Base-by-base conservation (phyloP, 73 alveolate species). In the Paramecium sexaurelia region DNA sequence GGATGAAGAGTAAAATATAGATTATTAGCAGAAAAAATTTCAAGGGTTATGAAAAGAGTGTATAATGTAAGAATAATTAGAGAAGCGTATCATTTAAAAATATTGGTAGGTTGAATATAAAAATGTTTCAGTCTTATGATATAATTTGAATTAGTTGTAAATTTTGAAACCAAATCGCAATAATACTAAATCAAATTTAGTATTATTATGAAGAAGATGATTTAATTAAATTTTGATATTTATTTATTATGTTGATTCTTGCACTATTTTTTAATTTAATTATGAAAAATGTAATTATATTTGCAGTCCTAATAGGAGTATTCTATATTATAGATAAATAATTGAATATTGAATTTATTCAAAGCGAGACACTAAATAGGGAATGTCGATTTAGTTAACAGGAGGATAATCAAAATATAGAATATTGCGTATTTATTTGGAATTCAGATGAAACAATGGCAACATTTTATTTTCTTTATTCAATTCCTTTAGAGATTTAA, bases 161-260 rank as follows among this genome's bases (percentile, higher is more conserved):
- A n/a, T n/a, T n/a, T n/a, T n/a, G n/a, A n/a, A n/a, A n/a, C n/a
- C n/a, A n/a, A n/a, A n/a, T n/a, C n/a, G n/a, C n/a, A n/a, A n/a
- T n/a, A n/a, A n/a, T n/a, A n/a, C n/a, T n/a, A n/a, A n/a, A 56
- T 9, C 95, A 1, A 95, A 95, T 67, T 96, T 93, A 56, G n/a
- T n/a, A n/a, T n/a, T n/a, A n/a, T n/a, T n/a, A n/a, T n/a, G n/a
- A n/a, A n/a, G n/a, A n/a, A n/a, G n/a, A n/a, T n/a, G n/a, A n/a
- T n/a, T n/a, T n/a, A n/a, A n/a, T 56, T 43, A 43, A 7, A 43
- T 43, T 43, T 43, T 10, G 13, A 43, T 10, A 43, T 9, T 8
- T 7, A 43, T 43, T 43, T 9, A 43, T 43, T 7, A 10, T 45
- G 57, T 15, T 0, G 24, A 1, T 45, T 45, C 1, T 11, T 10